Evolutionary conservation across 2,329 filamentous ascomycete genomes (phyloP).

Genomic region (Teratosphaeria epicoccoides): DNA sequence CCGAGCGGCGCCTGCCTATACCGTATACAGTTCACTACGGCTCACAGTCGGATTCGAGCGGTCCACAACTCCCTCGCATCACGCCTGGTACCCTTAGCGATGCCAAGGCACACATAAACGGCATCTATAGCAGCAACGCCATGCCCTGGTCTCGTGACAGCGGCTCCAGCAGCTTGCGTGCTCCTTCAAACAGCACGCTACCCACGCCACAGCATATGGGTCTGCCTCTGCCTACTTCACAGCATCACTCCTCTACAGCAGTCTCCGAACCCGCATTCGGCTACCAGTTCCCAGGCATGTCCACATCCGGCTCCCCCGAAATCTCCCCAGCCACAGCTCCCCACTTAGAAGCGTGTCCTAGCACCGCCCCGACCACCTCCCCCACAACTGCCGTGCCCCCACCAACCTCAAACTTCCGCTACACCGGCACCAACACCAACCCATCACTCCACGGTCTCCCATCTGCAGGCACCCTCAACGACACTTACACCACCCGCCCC

Average conservation of each 20-base stretch:
- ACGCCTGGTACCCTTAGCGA: constrained; percentile 4
- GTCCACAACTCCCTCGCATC: not conserved
- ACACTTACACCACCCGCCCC: constrained; percentile 2
- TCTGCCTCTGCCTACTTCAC: constrained; percentile 2
- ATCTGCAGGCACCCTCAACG: not conserved
- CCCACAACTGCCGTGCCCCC: constrained; percentile 15
- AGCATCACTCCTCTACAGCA: constrained; percentile 1
- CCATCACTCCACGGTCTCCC: not conserved
- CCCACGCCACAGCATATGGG: not conserved
- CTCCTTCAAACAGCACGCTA: not conserved
- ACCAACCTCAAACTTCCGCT: constrained; percentile 9
- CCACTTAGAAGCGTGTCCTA: constrained; percentile 14
- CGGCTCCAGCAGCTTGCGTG: constrained; percentile 4
- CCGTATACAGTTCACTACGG: constrained; percentile 16
- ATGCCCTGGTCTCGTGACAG: constrained; percentile 20
- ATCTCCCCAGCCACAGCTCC: constrained; percentile 12
- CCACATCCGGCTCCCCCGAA: constrained; percentile 15
- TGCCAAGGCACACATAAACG: constrained; percentile 15
- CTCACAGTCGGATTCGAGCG: not conserved
- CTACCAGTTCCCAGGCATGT: constrained; percentile 16
- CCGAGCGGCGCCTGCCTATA: constrained; percentile 22
- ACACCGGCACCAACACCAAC: constrained; percentile 3
- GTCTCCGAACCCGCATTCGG: constrained; percentile 14
- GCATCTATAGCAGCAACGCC: constrained; percentile 21
- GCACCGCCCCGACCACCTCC: constrained; percentile 7